These are phyloP conservation scores for Hydrangea macrophylla DNA, from an alignment of 148 eudicot genomes.

Conservation along the genomic window DNA sequence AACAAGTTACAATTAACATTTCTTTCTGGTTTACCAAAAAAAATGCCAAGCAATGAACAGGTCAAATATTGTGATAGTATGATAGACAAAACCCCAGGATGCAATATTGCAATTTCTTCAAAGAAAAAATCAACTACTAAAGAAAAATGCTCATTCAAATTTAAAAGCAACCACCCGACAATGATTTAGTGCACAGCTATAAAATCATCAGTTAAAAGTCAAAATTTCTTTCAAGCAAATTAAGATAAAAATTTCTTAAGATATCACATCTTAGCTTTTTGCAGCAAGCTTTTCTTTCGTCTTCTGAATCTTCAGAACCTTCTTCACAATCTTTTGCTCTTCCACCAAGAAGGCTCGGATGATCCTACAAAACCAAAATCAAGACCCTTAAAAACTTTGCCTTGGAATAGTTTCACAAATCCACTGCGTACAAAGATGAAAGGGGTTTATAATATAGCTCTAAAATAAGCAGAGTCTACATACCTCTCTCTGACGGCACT, in stretches of 20 bases:
- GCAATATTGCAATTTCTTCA: neutral
- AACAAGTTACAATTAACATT: too few relatives aligned
- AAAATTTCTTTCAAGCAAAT: constrained; percentile 24
- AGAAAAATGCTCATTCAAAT: constrained; percentile 15
- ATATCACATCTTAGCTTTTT: constrained; percentile 24
- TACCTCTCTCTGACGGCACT: constrained; percentile 55
- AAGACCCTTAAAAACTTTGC: neutral
- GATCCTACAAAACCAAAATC: constrained; percentile 28
- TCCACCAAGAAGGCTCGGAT: constrained; percentile 57
- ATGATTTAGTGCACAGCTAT: constrained; percentile 14
- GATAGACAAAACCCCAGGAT: neutral
- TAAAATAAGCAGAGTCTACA: constrained; percentile 8
- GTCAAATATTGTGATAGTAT: neutral
- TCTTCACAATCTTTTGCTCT: constrained; percentile 67
- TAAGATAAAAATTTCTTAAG: constrained; percentile 4
- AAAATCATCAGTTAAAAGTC: constrained; percentile 16
- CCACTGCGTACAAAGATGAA: neutral
- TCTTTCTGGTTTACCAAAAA: too few relatives aligned
- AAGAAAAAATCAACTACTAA: neutral
- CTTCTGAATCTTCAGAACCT: constrained; percentile 66
- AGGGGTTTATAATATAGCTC: neutral
- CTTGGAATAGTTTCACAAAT: too few relatives aligned
- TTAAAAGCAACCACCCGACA: constrained; percentile 11
- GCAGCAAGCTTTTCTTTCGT: constrained; percentile 45
- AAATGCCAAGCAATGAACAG: neutral